phyloP scores from a whole-genome alignment of 2,329 filamentous ascomycete species.

The Allantophomopsis cytisporea region DNA sequence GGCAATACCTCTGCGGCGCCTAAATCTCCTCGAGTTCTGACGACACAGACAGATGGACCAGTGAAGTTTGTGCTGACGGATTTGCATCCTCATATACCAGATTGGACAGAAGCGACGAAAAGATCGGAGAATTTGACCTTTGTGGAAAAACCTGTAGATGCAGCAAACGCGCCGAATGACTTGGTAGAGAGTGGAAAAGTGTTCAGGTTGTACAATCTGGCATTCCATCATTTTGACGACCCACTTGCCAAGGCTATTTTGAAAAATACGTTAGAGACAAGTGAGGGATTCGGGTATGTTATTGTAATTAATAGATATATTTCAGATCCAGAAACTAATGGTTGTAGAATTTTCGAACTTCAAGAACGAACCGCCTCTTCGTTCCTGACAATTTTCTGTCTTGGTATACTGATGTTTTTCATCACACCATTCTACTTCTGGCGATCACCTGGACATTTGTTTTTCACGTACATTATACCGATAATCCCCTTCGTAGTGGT shows the following conservation, averaged over 20 bases:
- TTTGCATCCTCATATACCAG: slow-evolving; percentile 46
- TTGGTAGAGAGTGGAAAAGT: slow-evolving; percentile 36
- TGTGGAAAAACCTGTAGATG: slow-evolving; percentile 48
- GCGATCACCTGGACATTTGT: slow-evolving; percentile 26
- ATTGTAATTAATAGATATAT: background rate
- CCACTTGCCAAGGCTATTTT: slow-evolving; percentile 44
- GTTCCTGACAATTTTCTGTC: slow-evolving; percentile 35
- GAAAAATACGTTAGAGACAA: slow-evolving; percentile 47
- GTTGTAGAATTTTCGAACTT: slow-evolving; percentile 52
- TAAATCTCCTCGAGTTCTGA: slow-evolving; percentile 9
- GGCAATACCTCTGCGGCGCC: slow-evolving; percentile 3
- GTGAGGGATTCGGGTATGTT: slow-evolving; percentile 45
- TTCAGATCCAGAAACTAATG: background rate
- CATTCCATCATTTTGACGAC: slow-evolving; percentile 69
- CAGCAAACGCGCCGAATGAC: slow-evolving; percentile 39
- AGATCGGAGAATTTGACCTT: slow-evolving; percentile 43
- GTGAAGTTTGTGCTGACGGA: slow-evolving; percentile 53
- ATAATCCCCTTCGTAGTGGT: slow-evolving; percentile 53
- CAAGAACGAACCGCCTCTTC: slow-evolving; percentile 47
- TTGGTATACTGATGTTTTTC: slow-evolving; percentile 36
- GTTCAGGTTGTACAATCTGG: slow-evolving; percentile 58
- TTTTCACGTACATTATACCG: slow-evolving; percentile 55
- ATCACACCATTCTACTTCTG: slow-evolving; percentile 34
- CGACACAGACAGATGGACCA: slow-evolving; percentile 11
- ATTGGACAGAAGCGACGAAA: slow-evolving; percentile 40